Conservation (phyloP, 176 grass and related monocot genomes). For the Pontederia crassipes region DNA sequence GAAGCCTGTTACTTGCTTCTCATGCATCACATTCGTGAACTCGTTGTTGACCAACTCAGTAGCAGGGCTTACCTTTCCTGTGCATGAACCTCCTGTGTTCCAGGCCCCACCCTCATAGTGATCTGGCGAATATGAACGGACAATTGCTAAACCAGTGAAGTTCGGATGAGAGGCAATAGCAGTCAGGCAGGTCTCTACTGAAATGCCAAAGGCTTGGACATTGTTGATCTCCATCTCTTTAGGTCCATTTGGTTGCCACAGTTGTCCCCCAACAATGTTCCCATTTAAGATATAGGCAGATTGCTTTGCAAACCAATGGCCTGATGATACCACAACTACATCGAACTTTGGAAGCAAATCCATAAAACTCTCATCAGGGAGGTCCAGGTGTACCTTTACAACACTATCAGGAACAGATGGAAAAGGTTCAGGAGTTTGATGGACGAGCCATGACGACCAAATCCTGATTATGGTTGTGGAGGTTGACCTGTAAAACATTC, state of each 20-base stretch:
- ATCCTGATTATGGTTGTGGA: slow-evolving; percentile 61
- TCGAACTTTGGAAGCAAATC: slow-evolving; percentile 65
- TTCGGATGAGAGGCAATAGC: slow-evolving; percentile 62
- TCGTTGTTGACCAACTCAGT: slow-evolving; percentile 46
- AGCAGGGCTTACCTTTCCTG: slow-evolving; percentile 58
- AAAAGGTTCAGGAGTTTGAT: slow-evolving; percentile 44
- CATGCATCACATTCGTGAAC: slow-evolving; percentile 71
- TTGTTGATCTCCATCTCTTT: slow-evolving; percentile 80
- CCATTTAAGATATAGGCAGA: slow-evolving; percentile 59
- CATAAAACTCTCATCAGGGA: slow-evolving; percentile 77
- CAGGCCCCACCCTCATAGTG: slow-evolving; percentile 89
- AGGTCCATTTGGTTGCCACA: slow-evolving; percentile 63
- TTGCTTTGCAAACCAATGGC: slow-evolving; percentile 87
- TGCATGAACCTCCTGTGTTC: slow-evolving; percentile 89
- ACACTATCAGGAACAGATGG: slow-evolving; percentile 45
- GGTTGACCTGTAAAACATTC: slow-evolving; percentile 74
- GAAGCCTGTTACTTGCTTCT: slow-evolving; percentile 55
- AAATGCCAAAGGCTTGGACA: slow-evolving; percentile 65
- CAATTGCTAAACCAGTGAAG: slow-evolving; percentile 64
- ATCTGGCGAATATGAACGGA: slow-evolving; percentile 79
- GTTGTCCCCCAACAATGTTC: slow-evolving; percentile 69
- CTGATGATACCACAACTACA: slow-evolving; percentile 82
- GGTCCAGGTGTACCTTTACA: slow-evolving; percentile 78
- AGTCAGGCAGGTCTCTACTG: slow-evolving; percentile 63
- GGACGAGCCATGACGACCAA: slow-evolving; percentile 94